Conservation (phyloP, 805 yeast genomes). For the Wickerhamomyces hampshirensis region DNA sequence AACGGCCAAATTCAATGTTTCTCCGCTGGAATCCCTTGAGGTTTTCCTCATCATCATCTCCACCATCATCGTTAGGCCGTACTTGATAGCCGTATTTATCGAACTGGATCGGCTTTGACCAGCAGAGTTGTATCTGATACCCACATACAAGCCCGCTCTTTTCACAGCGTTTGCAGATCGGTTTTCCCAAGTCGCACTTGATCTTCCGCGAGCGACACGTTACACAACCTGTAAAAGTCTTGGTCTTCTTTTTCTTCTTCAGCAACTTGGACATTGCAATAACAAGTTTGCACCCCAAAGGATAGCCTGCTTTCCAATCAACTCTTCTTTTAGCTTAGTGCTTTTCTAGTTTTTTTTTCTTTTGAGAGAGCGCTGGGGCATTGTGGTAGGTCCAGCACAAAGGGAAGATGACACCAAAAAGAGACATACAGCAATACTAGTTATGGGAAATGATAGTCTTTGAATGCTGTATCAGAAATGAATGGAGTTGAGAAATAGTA, state of each 20-base stretch:
- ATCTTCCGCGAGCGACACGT: conserved; percentile 80
- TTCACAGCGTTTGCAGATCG: conserved; percentile 66
- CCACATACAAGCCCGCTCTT: conserved; percentile 70
- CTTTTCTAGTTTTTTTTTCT: no score
- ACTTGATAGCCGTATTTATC: conserved; percentile 41
- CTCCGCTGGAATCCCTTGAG: conserved; percentile 61
- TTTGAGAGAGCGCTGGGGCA: no score
- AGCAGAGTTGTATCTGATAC: conserved; percentile 72
- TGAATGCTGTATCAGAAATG: no score
- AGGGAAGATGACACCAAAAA: no score
- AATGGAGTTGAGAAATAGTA: no score
- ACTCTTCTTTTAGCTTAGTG: no score
- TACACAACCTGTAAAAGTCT: conserved; percentile 85
- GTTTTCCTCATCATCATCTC: conserved; percentile 19
- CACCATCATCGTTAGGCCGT: conserved; percentile 13
- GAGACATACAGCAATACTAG: no score
- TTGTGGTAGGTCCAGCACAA: no score
- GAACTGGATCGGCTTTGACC: conserved; percentile 56
- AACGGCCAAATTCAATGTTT: conserved; percentile 67
- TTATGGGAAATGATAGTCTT: no score
- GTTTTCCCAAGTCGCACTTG: conserved; percentile 71
- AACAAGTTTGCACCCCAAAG: no score
- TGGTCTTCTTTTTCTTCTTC: conserved; percentile 45
- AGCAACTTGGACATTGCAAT: no score
- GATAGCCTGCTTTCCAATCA: no score